Evolutionary conservation across 2,329 filamentous ascomycete genomes (phyloP).

Genomic region (Rhynchosporium agropyri): DNA sequence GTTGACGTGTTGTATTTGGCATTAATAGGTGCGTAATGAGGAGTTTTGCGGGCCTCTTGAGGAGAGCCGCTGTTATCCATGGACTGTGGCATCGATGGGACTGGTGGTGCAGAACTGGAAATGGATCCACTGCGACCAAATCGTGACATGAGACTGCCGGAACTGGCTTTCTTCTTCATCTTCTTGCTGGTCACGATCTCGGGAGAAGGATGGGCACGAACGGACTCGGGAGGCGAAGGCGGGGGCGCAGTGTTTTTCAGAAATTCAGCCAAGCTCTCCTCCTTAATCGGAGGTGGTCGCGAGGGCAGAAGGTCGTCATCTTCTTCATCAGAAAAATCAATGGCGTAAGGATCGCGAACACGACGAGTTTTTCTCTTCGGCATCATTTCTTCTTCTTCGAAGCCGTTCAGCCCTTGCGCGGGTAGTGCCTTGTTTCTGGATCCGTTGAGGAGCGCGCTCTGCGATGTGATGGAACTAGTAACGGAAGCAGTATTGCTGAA

Average conservation of each 20-base stretch:
- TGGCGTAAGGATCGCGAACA: constrained; percentile 88
- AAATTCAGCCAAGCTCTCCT: constrained; percentile 76
- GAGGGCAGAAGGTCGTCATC: constrained; percentile 35
- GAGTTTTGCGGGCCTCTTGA: constrained; percentile 34
- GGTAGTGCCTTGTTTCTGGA: constrained; percentile 42
- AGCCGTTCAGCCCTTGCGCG: constrained; percentile 27
- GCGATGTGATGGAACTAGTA: constrained; percentile 63
- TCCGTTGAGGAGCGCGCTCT: constrained; percentile 64
- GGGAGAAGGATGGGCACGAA: constrained; percentile 32
- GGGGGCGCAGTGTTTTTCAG: constrained; percentile 70
- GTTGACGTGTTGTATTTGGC: constrained; percentile 57
- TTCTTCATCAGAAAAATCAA: constrained; percentile 66
- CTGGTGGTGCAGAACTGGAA: constrained; percentile 42
- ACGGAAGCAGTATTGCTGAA: constrained; percentile 50
- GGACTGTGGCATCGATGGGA: constrained; percentile 43
- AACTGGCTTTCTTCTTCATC: constrained; percentile 66
- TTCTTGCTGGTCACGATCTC: constrained; percentile 35
- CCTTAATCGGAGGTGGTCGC: constrained; percentile 41
- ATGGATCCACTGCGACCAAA: constrained; percentile 47
- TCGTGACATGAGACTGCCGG: constrained; percentile 63
- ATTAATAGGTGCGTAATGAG: constrained; percentile 39
- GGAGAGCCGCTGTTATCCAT: constrained; percentile 30
- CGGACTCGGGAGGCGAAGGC: constrained; percentile 50
- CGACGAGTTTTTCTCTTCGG: constrained; percentile 76
- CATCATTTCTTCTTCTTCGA: constrained; percentile 48